Evolutionary conservation across 2,329 filamentous ascomycete genomes (phyloP).

Genomic region (Fusarium sp.): DNA sequence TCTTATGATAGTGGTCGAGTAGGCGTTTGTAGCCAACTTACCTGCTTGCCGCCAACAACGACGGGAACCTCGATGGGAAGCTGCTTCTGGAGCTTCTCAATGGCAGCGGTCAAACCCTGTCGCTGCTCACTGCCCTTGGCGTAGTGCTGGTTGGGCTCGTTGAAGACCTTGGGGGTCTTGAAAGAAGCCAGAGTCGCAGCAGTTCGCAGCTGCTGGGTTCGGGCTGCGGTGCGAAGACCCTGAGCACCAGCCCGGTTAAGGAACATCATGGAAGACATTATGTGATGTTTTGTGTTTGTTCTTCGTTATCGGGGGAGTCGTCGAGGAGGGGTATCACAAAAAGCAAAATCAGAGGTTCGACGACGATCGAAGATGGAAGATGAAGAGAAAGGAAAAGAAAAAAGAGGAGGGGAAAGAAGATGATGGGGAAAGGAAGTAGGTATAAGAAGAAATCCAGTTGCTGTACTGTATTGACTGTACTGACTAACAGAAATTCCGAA

Average conservation of each 20-base stretch:
- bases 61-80: constrained; percentile 83
- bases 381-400: constrained; percentile 3
- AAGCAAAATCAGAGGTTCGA: constrained; percentile 24
- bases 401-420: constrained; percentile 2
- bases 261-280: constrained; percentile 51
- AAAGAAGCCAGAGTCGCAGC: constrained; percentile 79
- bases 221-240: constrained; percentile 47
- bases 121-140: constrained; percentile 84
- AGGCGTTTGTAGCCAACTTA: constrained; percentile 52
- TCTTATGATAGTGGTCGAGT: not conserved
- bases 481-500: constrained; percentile 35
- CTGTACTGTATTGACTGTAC: not conserved
- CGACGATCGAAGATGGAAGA: constrained; percentile 32
- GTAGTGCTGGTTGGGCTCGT: constrained; percentile 98
- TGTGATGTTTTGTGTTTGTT: constrained; percentile 2
- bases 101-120: constrained; percentile 77
- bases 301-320: constrained; percentile 29
- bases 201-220: constrained; percentile 48
- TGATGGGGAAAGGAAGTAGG: constrained; percentile 11
- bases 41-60: constrained; percentile 84
- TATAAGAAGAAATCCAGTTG: constrained; percentile 1
- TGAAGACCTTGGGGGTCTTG: constrained; percentile 85
- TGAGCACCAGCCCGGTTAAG: constrained; percentile 50
- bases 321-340: constrained; percentile 40
- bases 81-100: constrained; percentile 75